Evolutionary conservation across 108 stramenopile species (phyloP).

Genomic region (Nitzschia palea): DNA sequence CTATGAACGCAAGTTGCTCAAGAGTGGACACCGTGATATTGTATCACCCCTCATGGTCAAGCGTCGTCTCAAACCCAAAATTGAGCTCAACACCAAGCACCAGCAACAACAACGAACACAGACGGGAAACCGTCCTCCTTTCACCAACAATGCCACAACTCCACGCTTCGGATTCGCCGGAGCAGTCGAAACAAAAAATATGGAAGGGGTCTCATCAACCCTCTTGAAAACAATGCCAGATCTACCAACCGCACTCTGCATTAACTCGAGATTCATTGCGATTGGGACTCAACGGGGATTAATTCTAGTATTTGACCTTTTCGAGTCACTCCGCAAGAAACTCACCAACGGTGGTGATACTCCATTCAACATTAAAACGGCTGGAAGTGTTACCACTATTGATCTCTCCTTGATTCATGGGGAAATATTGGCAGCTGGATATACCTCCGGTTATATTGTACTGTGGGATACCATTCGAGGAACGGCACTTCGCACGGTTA

Average conservation of each 20-base stretch:
- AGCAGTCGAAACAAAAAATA: constrained; percentile 37
- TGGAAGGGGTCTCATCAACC: constrained; percentile 11
- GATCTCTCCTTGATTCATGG: constrained; percentile 65
- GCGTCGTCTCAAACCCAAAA: constrained; percentile 77
- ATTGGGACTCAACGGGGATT: constrained; percentile 79
- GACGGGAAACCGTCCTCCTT: neutral
- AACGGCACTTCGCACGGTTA: constrained; percentile 41
- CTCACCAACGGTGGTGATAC: constrained; percentile 33
- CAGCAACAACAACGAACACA: constrained; percentile 22
- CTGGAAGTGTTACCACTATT: constrained; percentile 73
- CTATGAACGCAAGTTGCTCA: constrained; percentile 58
- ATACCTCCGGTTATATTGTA: constrained; percentile 64
- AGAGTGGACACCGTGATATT: constrained; percentile 62
- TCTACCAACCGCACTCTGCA: constrained; percentile 74
- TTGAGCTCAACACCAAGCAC: constrained; percentile 54
- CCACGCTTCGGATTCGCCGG: constrained; percentile 57
- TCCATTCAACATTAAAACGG: constrained; percentile 20
- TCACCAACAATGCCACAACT: neutral
- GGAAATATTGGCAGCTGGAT: constrained; percentile 74
- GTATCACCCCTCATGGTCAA: constrained; percentile 80
- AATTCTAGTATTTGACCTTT: constrained; percentile 84
- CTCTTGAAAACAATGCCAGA: constrained; percentile 3
- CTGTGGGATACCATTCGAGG: constrained; percentile 88
- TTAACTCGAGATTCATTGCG: constrained; percentile 86
- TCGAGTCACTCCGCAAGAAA: constrained; percentile 76